A percentile compares a stretch with the other conserved stretches of the same genome.
These are phyloP conservation scores for Vigna angularis DNA, from an alignment of 306 rosid species.

Conservation along the genomic window DNA sequence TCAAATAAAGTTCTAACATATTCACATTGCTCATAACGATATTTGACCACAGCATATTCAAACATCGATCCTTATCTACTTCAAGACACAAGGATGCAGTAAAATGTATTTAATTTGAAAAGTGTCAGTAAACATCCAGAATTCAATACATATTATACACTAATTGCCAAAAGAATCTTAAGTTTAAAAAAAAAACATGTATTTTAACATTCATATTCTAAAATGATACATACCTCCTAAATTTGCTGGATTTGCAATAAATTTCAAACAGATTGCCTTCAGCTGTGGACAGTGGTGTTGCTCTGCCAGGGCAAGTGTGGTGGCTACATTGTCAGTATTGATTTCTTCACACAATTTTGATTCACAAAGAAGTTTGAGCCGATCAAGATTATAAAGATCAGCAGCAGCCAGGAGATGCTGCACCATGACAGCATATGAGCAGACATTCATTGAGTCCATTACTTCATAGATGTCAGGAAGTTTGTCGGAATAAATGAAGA, in stretches of 20 bases:
- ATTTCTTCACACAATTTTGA: conserved; percentile 74
- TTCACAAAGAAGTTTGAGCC: conserved; percentile 77
- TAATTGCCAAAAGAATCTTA: conserved; percentile 30
- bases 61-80: conserved; percentile 12
- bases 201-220: conserved; percentile 46
- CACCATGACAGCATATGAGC: conserved; percentile 79
- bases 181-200: conserved; percentile 33
- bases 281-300: conserved; percentile 81
- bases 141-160: conserved; percentile 20
- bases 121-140: conserved; percentile 29
- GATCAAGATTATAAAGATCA: conserved; percentile 78
- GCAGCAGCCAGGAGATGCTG: conserved; percentile 89
- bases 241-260: conserved; percentile 70
- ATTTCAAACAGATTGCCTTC: conserved; percentile 77
- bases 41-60: conserved; percentile 32
- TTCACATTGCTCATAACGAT: background rate
- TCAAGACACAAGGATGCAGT: conserved; percentile 1
- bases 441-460: conserved; percentile 60
- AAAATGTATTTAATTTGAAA: background rate
- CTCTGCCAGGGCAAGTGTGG: conserved; percentile 82
- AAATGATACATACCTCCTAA: conserved; percentile 78
- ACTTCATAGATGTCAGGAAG: conserved; percentile 70
- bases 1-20: background rate
- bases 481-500: conserved; percentile 71
- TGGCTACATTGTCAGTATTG: conserved; percentile 72